These are phyloP conservation scores for Tephrocybe rancida DNA, from an alignment of 768 basidiomycete genomes.

Conservation along the genomic window DNA sequence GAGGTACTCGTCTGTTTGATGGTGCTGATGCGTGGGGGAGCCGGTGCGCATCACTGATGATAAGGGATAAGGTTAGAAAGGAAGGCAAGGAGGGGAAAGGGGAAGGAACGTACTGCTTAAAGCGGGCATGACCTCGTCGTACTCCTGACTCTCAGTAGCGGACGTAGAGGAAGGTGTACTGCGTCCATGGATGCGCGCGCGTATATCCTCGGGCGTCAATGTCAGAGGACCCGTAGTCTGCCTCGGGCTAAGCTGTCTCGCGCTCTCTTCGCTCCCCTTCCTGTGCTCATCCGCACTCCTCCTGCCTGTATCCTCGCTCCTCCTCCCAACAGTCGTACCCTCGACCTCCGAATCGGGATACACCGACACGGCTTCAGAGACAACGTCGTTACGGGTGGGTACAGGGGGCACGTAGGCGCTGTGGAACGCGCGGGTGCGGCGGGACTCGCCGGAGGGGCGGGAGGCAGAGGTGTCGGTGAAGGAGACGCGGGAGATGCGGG, in stretches of 20 bases:
- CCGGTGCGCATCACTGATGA: slow-evolving; percentile 74
- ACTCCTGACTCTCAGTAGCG: too few relatives aligned
- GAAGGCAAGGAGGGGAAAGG: background rate
- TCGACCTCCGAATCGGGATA: slow-evolving; percentile 20
- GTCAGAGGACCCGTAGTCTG: slow-evolving; percentile 44
- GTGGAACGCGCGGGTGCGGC: slow-evolving; percentile 42
- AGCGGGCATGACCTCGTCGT: background rate
- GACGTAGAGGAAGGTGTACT: too few relatives aligned
- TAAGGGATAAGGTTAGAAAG: background rate
- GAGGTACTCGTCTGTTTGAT: slow-evolving; percentile 22
- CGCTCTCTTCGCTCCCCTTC: slow-evolving; percentile 14
- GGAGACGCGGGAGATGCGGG: slow-evolving; percentile 63
- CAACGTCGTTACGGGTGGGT: slow-evolving; percentile 7
- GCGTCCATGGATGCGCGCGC: slow-evolving; percentile 46
- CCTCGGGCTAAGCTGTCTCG: slow-evolving; percentile 34
- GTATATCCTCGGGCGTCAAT: slow-evolving; percentile 64
- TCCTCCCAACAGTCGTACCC: slow-evolving; percentile 8
- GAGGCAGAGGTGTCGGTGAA: slow-evolving; percentile 53
- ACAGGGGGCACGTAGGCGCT: slow-evolving; percentile 45
- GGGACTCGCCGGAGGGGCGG: slow-evolving; percentile 41
- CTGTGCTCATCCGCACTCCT: background rate
- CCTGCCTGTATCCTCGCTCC: background rate
- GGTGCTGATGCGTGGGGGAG: slow-evolving; percentile 1
- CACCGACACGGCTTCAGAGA: slow-evolving; percentile 2
- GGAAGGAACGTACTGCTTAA: background rate